These are phyloP conservation scores for Smittium mucronatum DNA, from an alignment of 371 early-diverging fungal genomes.

Conservation along the genomic window DNA sequence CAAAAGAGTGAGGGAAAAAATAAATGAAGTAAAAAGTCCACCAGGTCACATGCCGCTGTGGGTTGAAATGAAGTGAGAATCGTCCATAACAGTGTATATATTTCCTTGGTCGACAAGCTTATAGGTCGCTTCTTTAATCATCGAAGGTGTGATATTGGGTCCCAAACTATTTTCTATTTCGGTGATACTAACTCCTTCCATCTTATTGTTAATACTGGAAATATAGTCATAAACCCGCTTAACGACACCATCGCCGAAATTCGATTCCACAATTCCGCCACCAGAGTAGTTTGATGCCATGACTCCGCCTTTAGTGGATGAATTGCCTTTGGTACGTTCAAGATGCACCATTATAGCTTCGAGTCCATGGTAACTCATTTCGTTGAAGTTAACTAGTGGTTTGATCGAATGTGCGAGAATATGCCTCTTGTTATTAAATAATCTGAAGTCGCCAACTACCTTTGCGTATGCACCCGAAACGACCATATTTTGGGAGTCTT, in stretches of 20 bases:
- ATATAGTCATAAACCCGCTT: conserved; percentile 10
- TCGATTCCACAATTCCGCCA: neutral
- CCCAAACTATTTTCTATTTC: neutral
- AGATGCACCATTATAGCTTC: conserved; percentile 50
- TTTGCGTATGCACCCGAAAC: conserved; percentile 43
- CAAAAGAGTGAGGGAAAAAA: too few species aligned
- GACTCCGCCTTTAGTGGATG: neutral
- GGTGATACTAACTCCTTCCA: conserved; percentile 6
- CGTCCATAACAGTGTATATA: conserved; percentile 11
- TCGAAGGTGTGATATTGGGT: neutral
- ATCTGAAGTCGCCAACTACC: conserved; percentile 47
- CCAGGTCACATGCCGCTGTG: neutral
- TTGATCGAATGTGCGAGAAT: conserved; percentile 40
- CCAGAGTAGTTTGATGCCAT: neutral
- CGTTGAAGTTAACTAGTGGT: conserved; percentile 54
- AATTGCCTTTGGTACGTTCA: conserved; percentile 30
- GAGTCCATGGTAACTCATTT: conserved; percentile 56
- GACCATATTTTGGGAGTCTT: conserved; percentile 13
- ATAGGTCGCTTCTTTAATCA: conserved; percentile 6
- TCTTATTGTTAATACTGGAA: neutral
- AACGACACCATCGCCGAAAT: neutral
- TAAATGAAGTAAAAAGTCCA: too few species aligned
- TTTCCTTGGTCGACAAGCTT: conserved; percentile 8
- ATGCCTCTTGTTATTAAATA: conserved; percentile 41
- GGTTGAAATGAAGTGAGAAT: conserved; percentile 9